Percentiles rank a stretch among this genome's conserved stretches.
Conservation (phyloP, 2,329 filamentous ascomycete species). For the Cordyceps pruinosa region DNA sequence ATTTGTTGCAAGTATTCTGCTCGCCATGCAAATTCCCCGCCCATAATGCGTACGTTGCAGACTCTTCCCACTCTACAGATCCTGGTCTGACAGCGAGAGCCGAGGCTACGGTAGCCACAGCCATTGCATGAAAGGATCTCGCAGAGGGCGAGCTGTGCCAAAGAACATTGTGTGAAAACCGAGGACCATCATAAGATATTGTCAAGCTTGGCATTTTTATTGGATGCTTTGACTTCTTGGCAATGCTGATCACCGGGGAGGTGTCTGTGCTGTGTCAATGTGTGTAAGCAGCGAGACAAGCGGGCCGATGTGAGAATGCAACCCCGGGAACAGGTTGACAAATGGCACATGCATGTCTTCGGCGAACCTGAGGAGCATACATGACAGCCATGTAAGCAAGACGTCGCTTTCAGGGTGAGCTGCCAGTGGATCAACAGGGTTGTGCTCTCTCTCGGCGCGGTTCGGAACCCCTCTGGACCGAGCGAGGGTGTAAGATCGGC, state of each 20-base stretch:
- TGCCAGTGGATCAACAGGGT: conserved; percentile 1
- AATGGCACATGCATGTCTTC: background rate
- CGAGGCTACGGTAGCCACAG: background rate
- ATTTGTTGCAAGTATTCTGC: background rate
- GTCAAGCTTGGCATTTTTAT: background rate
- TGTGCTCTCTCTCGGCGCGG: background rate
- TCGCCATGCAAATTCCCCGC: too few species aligned
- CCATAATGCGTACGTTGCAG: background rate
- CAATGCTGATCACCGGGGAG: background rate
- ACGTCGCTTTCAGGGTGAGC: background rate
- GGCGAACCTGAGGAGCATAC: background rate
- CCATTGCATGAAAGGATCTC: background rate
- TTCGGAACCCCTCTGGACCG: background rate
- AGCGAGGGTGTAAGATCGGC: background rate
- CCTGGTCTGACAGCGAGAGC: background rate
- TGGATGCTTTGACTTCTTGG: background rate
- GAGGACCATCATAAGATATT: background rate
- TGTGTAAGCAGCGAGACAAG: background rate
- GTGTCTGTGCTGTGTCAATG: background rate
- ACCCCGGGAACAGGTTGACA: background rate
- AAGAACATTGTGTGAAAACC: background rate
- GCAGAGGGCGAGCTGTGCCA: background rate
- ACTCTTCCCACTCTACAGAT: background rate
- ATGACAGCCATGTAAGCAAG: background rate
- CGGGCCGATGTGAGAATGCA: background rate